These are phyloP conservation scores for Hemerocallis citrina DNA, from an alignment of 106 monocot species.

Conservation along the genomic window DNA sequence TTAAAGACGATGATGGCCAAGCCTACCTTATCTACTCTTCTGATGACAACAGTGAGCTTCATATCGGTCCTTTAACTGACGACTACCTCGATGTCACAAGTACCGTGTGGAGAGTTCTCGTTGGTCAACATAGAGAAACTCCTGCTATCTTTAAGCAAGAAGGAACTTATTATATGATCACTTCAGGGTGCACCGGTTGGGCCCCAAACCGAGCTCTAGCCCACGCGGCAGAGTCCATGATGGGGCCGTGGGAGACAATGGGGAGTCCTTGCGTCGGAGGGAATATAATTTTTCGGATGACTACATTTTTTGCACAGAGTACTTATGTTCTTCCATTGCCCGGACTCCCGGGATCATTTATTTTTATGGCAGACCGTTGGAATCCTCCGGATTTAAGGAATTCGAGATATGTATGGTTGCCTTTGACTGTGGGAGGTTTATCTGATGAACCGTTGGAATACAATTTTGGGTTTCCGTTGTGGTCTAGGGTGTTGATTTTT, in stretches of 20 bases:
- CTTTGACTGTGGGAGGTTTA: conserved; percentile 62
- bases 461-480: conserved; percentile 60
- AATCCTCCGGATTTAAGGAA: conserved; percentile 72
- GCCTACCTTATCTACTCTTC: conserved; percentile 87
- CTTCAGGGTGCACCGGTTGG: conserved; percentile 93
- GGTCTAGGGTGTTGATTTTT: conserved; percentile 63
- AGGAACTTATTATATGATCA: conserved; percentile 92
- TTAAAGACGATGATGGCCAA: conserved; percentile 74
- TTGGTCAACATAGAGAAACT: conserved; percentile 77
- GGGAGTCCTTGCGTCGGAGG: conserved; percentile 89
- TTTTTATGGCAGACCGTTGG: conserved; percentile 97
- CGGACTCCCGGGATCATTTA: conserved; percentile 54
- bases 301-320: conserved; percentile 83
- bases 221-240: conserved; percentile 71
- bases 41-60: conserved; percentile 77
- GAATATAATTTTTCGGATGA: conserved; percentile 54
- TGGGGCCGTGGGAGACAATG: conserved; percentile 94
- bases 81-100: conserved; percentile 62
- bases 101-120: conserved; percentile 45
- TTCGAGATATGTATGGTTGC: conserved; percentile 94
- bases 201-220: conserved; percentile 76
- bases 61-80: conserved; percentile 63
- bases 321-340: conserved; percentile 66
- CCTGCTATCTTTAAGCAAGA: conserved; percentile 80
- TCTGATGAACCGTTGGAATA: conserved; percentile 84